A percentile compares a stretch with the other conserved stretches of the same genome.
These are phyloP conservation scores for Fusarium floridanum DNA, from an alignment of 2,329 filamentous ascomycete genomes.

Conservation along the genomic window DNA sequence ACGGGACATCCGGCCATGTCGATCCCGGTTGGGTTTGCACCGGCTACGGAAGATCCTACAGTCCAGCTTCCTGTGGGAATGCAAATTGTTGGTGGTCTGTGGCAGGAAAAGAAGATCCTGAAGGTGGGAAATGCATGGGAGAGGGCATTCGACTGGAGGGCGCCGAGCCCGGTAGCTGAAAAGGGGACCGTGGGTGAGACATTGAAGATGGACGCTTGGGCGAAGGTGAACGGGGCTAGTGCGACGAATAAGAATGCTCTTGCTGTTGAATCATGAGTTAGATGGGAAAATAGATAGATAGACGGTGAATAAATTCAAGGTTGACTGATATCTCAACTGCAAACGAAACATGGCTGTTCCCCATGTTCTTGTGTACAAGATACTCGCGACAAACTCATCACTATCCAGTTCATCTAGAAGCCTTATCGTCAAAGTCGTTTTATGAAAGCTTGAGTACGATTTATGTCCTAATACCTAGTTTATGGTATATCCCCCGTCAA, in stretches of 20 bases:
- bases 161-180: not conserved
- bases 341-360: not conserved
- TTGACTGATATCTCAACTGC: not conserved
- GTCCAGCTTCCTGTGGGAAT: slow-evolving; percentile 64
- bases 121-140: slow-evolving; percentile 62
- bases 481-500: slow-evolving; percentile 67
- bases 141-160: slow-evolving; percentile 57
- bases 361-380: too few relatives aligned
- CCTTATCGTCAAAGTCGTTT: too few relatives aligned
- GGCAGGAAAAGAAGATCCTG: slow-evolving; percentile 62
- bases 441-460: too few relatives aligned
- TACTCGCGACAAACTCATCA: too few relatives aligned
- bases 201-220: not conserved
- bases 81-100: slow-evolving; percentile 67
- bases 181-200: not conserved
- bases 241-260: not conserved
- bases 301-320: not conserved
- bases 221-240: not conserved
- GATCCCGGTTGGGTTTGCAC: slow-evolving; percentile 62
- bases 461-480: slow-evolving; percentile 45
- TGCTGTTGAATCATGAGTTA: not conserved
- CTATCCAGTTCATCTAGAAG: too few relatives aligned
- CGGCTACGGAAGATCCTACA: slow-evolving; percentile 53
- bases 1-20: slow-evolving; percentile 69
- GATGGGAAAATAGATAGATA: not conserved